Evolutionary conservation across 108 stramenopile species (phyloP).

Genomic region (Discostella stelligeroides): DNA sequence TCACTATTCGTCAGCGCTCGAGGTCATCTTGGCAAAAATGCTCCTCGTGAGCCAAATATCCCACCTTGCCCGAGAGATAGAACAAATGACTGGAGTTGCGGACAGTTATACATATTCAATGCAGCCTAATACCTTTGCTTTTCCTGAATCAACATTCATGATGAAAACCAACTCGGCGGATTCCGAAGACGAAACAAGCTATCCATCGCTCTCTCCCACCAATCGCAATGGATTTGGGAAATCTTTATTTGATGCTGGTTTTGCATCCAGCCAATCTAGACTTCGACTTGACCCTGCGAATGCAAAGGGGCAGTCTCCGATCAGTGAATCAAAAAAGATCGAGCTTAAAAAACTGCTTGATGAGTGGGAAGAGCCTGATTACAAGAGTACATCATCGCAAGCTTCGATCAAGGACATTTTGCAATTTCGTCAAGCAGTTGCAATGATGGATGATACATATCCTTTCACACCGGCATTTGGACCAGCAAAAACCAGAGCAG

Average conservation of each 20-base stretch:
- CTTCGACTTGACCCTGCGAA: background rate
- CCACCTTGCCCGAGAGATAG: conserved; percentile 33
- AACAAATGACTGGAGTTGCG: background rate
- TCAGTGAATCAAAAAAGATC: conserved; percentile 3
- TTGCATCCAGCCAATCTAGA: conserved; percentile 1
- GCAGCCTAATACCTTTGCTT: conserved; percentile 1
- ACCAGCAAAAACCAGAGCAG: conserved; percentile 51
- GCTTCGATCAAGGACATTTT: conserved; percentile 45
- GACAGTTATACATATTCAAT: conserved; percentile 33
- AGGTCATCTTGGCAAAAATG: conserved; percentile 65
- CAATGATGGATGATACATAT: conserved; percentile 41
- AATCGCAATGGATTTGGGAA: conserved; percentile 34
- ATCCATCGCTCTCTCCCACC: background rate
- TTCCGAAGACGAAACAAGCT: conserved; percentile 27
- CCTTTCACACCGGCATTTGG: conserved; percentile 63
- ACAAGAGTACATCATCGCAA: background rate
- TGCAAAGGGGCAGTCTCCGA: background rate
- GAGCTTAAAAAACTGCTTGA: conserved; percentile 44
- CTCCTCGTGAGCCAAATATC: conserved; percentile 58
- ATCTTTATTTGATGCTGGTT: conserved; percentile 17
- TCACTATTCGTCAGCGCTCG: conserved; percentile 57
- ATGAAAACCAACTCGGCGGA: conserved; percentile 19
- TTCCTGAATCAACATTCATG: conserved; percentile 10
- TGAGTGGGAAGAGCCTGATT: conserved; percentile 54
- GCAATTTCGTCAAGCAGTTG: conserved; percentile 50